A percentile compares a stretch with the other conserved stretches of the same genome.
Conservation (phyloP, 2,329 filamentous ascomycete genomes). For the Blastomyces percursus region DNA sequence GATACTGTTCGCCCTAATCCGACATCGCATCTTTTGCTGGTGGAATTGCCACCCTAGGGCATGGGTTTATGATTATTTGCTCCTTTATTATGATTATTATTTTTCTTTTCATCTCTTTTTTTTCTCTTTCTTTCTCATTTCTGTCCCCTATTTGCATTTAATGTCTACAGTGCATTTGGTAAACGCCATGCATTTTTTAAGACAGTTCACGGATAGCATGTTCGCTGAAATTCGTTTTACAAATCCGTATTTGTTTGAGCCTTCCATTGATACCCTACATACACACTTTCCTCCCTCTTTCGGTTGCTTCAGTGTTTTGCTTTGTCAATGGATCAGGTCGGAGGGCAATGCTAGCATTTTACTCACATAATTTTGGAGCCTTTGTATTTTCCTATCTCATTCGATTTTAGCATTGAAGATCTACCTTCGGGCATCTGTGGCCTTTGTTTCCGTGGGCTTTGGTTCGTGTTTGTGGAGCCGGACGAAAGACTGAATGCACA, state of each 20-base stretch:
- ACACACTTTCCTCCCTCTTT: background rate
- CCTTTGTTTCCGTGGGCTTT: background rate
- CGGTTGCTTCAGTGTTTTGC: background rate
- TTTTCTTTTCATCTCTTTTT: too few relatives aligned
- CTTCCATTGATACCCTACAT: constrained; percentile 1
- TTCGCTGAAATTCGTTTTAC: background rate
- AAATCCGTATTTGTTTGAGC: constrained; percentile 1
- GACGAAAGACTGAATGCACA: background rate
- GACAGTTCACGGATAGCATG: background rate
- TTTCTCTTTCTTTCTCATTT: background rate
- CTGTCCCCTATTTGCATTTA: background rate
- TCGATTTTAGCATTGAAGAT: background rate
- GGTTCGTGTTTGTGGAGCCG: background rate
- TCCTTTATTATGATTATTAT: background rate
- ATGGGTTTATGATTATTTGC: background rate
- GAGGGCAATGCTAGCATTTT: background rate
- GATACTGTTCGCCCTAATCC: background rate
- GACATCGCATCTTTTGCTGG: background rate
- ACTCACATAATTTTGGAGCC: background rate
- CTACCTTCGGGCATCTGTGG: background rate
- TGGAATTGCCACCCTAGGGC: background rate
- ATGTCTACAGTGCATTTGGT: background rate
- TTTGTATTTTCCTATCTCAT: constrained; percentile 1
- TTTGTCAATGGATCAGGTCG: background rate
- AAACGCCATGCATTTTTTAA: background rate